A percentile compares a stretch with the other conserved stretches of the same genome.
Evolutionary conservation across 164 flowering plant genomes (phyloP).

Genomic region (Aristolochia contorta): DNA sequence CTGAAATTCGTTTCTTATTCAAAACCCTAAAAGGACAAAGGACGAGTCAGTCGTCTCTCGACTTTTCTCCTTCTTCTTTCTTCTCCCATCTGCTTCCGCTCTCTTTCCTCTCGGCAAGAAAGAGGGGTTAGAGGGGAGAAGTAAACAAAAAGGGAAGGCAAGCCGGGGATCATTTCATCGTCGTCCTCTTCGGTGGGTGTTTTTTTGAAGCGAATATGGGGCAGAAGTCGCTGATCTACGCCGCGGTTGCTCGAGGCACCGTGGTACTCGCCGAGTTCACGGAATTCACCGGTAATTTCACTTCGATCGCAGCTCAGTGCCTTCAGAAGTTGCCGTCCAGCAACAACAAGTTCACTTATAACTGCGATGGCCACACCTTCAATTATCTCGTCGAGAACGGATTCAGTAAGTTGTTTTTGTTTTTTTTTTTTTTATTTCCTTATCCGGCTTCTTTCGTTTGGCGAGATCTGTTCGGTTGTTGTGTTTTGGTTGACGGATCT

Average conservation of each 20-base stretch:
- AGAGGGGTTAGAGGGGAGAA: neutral
- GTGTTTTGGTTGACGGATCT: neutral
- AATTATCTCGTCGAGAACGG: slow-evolving; percentile 24
- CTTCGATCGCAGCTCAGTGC: slow-evolving; percentile 20
- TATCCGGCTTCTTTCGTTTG: too few species aligned
- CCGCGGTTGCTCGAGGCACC: slow-evolving; percentile 21
- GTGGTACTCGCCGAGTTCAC: slow-evolving; percentile 21
- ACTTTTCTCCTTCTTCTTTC: neutral
- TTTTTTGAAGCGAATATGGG: slow-evolving; percentile 10
- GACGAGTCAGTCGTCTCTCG: neutral
- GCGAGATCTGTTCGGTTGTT: neutral
- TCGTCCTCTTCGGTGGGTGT: too few species aligned
- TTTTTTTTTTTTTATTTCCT: neutral
- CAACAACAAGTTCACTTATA: slow-evolving; percentile 26
- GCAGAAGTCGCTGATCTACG: slow-evolving; percentile 19
- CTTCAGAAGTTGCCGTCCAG: slow-evolving; percentile 22
- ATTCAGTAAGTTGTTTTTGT: slow-evolving; percentile 20
- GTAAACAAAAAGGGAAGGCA: neutral
- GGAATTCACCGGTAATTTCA: slow-evolving; percentile 23
- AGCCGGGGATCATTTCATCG: neutral
- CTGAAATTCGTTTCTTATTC: neutral
- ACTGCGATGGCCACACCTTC: slow-evolving; percentile 23
- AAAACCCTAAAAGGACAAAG: neutral
- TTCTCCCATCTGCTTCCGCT: neutral
- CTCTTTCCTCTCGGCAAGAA: neutral